phyloP scores from a whole-genome alignment of 169 alveolate genomes.

The Theileria parva region DNA sequence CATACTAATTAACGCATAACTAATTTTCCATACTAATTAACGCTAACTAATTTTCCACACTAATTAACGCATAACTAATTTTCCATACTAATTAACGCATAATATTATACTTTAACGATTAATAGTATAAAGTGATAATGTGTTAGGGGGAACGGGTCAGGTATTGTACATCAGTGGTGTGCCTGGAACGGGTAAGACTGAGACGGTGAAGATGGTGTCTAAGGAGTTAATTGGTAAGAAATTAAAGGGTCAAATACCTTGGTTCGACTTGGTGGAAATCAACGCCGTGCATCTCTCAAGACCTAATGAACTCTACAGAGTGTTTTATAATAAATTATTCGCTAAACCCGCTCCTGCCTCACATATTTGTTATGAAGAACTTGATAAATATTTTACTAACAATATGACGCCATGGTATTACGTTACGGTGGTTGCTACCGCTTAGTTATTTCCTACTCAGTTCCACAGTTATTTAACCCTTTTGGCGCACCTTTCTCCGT shows the following conservation, averaged over 20 bases:
- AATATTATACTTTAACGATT: too few relatives aligned
- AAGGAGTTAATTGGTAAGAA: slow-evolving; percentile 31
- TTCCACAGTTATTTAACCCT: too few relatives aligned
- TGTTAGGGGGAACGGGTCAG: slow-evolving; percentile 71
- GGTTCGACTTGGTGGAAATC: slow-evolving; percentile 74
- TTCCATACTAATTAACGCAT: too few relatives aligned
- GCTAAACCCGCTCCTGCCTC: slow-evolving; percentile 25
- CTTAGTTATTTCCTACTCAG: too few relatives aligned
- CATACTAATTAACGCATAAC: too few relatives aligned
- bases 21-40: too few relatives aligned
- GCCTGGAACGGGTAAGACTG: slow-evolving; percentile 85
- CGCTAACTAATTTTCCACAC: too few relatives aligned
- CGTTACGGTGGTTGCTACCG: background rate
- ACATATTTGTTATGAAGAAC: slow-evolving; percentile 20
- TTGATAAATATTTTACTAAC: slow-evolving; percentile 44
- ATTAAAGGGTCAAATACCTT: slow-evolving; percentile 57
- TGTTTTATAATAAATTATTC: slow-evolving; percentile 60
- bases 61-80: too few relatives aligned
- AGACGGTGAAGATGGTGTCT: slow-evolving; percentile 75
- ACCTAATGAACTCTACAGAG: slow-evolving; percentile 75
- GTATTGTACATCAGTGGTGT: slow-evolving; percentile 77
- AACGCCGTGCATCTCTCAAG: slow-evolving; percentile 74
- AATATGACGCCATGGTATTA: slow-evolving; percentile 61
- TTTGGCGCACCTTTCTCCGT: too few relatives aligned
- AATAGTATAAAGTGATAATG: too few relatives aligned